Conservation (phyloP, 2,329 filamentous ascomycete species). For the Hypoxylon sp. region DNA sequence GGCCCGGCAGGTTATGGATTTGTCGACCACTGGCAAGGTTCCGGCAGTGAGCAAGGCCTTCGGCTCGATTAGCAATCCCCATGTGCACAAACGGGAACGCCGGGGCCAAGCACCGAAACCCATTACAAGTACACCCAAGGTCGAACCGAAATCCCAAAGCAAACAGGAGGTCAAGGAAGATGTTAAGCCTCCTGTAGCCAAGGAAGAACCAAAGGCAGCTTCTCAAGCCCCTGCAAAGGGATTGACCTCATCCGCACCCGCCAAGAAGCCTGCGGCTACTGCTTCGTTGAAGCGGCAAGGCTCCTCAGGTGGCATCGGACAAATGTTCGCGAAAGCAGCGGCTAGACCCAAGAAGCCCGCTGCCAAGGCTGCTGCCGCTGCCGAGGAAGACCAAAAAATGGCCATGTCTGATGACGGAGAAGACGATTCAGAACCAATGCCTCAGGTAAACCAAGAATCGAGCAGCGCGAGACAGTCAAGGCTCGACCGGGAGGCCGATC, state of each 20-base stretch:
- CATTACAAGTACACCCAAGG: constrained; percentile 42
- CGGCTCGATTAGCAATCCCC: constrained; percentile 77
- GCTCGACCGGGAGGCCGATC: constrained; percentile 42
- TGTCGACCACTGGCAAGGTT: constrained; percentile 66
- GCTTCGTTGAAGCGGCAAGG: constrained; percentile 59
- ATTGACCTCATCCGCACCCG: constrained; percentile 45
- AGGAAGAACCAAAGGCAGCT: constrained; percentile 48
- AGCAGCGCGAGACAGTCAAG: constrained; percentile 36
- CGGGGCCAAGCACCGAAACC: constrained; percentile 44
- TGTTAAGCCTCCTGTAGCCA: constrained; percentile 48
- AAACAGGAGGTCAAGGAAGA: constrained; percentile 51
- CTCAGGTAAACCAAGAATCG: constrained; percentile 36
- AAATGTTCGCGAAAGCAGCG: constrained; percentile 47
- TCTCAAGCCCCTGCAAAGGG: constrained; percentile 38
- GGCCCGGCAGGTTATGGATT: constrained; percentile 66
- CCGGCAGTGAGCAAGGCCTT: constrained; percentile 67
- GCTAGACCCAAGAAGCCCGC: constrained; percentile 45
- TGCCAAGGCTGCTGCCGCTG: constrained; percentile 24
- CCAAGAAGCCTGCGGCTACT: constrained; percentile 50
- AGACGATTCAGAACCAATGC: constrained; percentile 42
- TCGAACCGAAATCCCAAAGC: constrained; percentile 40
- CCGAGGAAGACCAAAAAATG: constrained; percentile 36
- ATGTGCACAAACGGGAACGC: constrained; percentile 63
- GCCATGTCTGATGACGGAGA: constrained; percentile 47
- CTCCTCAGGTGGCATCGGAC: constrained; percentile 46